Base-by-base conservation (phyloP, 371 early-diverging fungal species). In the Mucor mucedo region DNA sequence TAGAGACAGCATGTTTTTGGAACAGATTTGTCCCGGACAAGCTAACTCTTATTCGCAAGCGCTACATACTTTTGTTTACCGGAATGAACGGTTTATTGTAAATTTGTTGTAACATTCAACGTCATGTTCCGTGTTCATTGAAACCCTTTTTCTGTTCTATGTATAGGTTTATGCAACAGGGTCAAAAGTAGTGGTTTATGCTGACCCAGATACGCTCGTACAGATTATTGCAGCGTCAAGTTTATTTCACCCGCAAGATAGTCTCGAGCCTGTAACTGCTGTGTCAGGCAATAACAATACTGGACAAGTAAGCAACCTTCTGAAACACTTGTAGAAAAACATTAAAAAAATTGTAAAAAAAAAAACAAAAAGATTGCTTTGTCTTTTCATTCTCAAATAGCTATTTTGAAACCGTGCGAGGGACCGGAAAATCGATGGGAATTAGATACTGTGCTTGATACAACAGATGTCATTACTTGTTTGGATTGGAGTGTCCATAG, bases 11-110 rank as follows among this genome's bases (percentile, higher is more conserved):
- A 88, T 88, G 88, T 80, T 83, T 52, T 74, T 86, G 57, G 86
- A 85, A 71, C 86, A 86, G 63, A 82, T 80, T 61, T 85, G 85
- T 59, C 82, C 87, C 14, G 88, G 88, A 35, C 87, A 88, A 78
- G 79, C 78, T 53, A 84, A 87, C 73, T 74, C 78, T n/a, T 63
- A 74, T 38, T 60, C 72, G 16, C 88, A 88, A 60, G 82, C 84
- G 16, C 73, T 86, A 55, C 75, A 81, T 65, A 69, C 78, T 10
- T 74, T 79, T 68, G 53, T 73, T 21, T 84, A 79, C 65, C 65
- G 79, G 6, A 63, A 76, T 9, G 71, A 72, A 49, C 76, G 85
- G 54, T 87, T 81, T 64, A 82, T 86, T 66, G 88, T 88, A 84
- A 58, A 76, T 40, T 14, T 4, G 38, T 5, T 2, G 21, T 10